phyloP scores from a whole-genome alignment of 2,329 filamentous ascomycete species.

The Xylaria sp. region DNA sequence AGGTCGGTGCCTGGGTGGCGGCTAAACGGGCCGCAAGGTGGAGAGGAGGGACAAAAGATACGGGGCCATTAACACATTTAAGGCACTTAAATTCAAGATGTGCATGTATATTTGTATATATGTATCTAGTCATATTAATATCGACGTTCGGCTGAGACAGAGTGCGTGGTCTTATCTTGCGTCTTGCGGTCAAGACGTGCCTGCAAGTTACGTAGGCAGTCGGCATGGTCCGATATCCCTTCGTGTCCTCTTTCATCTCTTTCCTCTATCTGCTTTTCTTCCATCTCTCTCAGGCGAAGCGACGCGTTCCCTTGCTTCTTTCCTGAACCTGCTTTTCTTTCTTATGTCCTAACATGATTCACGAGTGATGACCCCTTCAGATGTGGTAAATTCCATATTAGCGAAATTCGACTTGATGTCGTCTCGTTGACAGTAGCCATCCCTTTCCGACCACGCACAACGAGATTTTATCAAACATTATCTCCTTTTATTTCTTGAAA shows the following conservation, averaged over 20 bases:
- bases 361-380: too few relatives aligned
- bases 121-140: slow-evolving; percentile 28
- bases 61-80: too few relatives aligned
- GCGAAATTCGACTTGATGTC: not conserved
- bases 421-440: not conserved
- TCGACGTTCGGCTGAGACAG: slow-evolving; percentile 6
- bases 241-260: not conserved
- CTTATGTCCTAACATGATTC: too few relatives aligned
- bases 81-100: too few relatives aligned
- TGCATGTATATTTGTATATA: too few relatives aligned
- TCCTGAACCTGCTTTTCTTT: not conserved
- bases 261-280: not conserved
- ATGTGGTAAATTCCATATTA: too few relatives aligned
- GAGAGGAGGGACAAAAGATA: not conserved
- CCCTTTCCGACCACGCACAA: not conserved
- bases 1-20: not conserved
- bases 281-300: not conserved
- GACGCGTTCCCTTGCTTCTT: not conserved
- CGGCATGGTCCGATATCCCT: slow-evolving; percentile 17
- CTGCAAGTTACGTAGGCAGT: not conserved
- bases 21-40: slow-evolving; percentile 27
- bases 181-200: not conserved
- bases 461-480: not conserved
- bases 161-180: slow-evolving; percentile 2
- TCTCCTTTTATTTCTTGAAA: not conserved